Conservation (phyloP, 768 basidiomycete species). For the Termitomyces sp. region DNA sequence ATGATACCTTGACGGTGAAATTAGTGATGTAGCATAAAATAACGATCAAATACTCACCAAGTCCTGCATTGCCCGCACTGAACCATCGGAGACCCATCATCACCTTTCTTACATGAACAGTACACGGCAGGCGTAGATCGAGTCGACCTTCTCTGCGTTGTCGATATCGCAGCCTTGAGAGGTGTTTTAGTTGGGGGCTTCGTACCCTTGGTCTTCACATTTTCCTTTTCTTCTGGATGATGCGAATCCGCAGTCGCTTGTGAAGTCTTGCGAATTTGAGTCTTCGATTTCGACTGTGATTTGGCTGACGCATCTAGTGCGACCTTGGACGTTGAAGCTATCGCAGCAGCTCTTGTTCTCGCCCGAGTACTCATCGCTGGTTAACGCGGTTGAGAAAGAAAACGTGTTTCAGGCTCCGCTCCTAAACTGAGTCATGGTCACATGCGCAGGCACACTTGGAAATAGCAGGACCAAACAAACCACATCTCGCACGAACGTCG, state of each 20-base stretch:
- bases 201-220: slow-evolving; percentile 17
- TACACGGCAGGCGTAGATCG: slow-evolving; percentile 25
- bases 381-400: slow-evolving; percentile 2
- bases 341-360: slow-evolving; percentile 33
- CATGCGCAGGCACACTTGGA: slow-evolving; percentile 1
- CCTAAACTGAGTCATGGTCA: slow-evolving; percentile 11
- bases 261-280: slow-evolving; percentile 12
- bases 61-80: slow-evolving; percentile 66
- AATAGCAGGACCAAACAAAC: slow-evolving; percentile 1
- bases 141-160: slow-evolving; percentile 1
- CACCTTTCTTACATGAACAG: slow-evolving; percentile 65
- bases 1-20: slow-evolving; percentile 60
- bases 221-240: slow-evolving; percentile 25
- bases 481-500: too few species aligned
- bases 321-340: slow-evolving; percentile 18
- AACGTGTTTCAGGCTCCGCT: slow-evolving; percentile 15
- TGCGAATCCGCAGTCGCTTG: slow-evolving; percentile 10
- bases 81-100: slow-evolving; percentile 84
- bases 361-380: slow-evolving; percentile 43
- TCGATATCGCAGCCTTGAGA: slow-evolving; percentile 1
- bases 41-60: slow-evolving; percentile 42
- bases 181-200: slow-evolving; percentile 13
- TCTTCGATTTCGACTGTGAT: slow-evolving; percentile 13
- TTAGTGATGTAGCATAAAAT: slow-evolving; percentile 5
- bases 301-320: slow-evolving; percentile 6